Base-by-base conservation (phyloP, 2,329 filamentous ascomycete species). In the Tolypocladium tropicale region DNA sequence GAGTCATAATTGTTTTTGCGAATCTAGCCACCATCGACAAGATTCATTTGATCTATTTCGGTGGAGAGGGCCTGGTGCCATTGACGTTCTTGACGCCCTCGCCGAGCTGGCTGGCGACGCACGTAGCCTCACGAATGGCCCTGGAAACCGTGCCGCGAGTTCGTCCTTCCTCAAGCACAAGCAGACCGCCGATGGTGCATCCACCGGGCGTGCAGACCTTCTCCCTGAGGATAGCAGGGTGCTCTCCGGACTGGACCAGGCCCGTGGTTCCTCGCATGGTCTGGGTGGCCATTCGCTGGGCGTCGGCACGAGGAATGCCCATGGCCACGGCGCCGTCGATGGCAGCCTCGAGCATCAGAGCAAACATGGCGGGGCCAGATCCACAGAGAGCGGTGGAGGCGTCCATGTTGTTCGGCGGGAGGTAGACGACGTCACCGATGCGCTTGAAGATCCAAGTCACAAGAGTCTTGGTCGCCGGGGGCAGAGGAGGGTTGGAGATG, bases 321-420 rank as follows among this genome's bases (percentile, higher is more conserved):
- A 90, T 89, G 16, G 88, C 87, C 1, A 93, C 86, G 4, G 84
- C 88, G 7, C 88, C 89, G 63, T 92, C 88, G 16, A 88, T 83
- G 50, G 88, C 80, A 7, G 86, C 86, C 71, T 93, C 89, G 18
- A 90, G 77, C 64, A 92, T 79, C 48, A 93, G 75, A 1, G 87
- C 81, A 62, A 89, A 89, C 72, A 91, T 91, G 1, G 88, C 88
- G 0, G 88, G 88, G 0, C 86, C 86, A 6, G 85, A 87, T 7
- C 86, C 88, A 65, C 86, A 89, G 9, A 93, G 78, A 1, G 88
- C 85, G 0, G 88, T 92, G 48, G 78, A 81, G 6, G 82, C 86
- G 67, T 91, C 86, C 86, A 91, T 90, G 62, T 78, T 79, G 34
- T 75, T 72, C 3, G 85, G 75, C 1, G 87, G 85, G 1, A 92